Base-by-base conservation (phyloP, 805 yeast genomes). In the Hanseniaspora thailandica region DNA sequence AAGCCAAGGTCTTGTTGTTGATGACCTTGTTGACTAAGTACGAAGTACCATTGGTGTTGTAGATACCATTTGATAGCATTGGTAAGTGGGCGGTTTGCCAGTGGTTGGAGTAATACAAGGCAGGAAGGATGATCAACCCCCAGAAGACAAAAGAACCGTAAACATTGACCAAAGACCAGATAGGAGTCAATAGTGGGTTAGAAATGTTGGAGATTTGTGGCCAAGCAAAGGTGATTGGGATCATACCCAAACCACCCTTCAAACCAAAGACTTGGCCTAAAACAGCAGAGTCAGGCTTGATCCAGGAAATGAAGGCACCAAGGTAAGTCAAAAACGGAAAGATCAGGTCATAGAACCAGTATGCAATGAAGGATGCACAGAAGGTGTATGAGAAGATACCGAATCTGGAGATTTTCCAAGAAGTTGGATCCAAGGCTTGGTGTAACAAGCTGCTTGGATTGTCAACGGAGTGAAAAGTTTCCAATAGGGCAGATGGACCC, bases 161-260 rank as follows among this genome's bases (percentile, higher is more conserved):
- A n/a, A 76, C 67, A 15, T 73, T 64, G 26, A 76, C 73, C 52
- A 70, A 63, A 4, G 76, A 73, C 52, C 71, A 69, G 20, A 73
- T 68, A 19, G 87, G 86, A 9, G 85, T 82, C 52, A 80, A 71
- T 61, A 82, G 71, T 10, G 87, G 86, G 20, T 81, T 76, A 17
- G 81, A 81, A 57, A 77, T 66, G 65, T 72, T 70, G 8, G 80
- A 74, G 39, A 81, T 69, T 61, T 78, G 78, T 60, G 76, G 75
- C 86, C 86, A 82, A 65, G 82, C 86, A 60, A 82, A 80, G 17
- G 84, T 77, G 44, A 81, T 63, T 10, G 88, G 88, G 58, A 80
- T 64, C 62, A 80, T 61, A 20, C 86, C 87, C 55, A 82, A 66
- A 13, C 89, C 89, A 15, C 77, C 66, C 9, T 67, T 57, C 6